These are phyloP conservation scores for Infundibulicybe gibba DNA, from an alignment of 768 basidiomycete genomes.

Conservation along the genomic window DNA sequence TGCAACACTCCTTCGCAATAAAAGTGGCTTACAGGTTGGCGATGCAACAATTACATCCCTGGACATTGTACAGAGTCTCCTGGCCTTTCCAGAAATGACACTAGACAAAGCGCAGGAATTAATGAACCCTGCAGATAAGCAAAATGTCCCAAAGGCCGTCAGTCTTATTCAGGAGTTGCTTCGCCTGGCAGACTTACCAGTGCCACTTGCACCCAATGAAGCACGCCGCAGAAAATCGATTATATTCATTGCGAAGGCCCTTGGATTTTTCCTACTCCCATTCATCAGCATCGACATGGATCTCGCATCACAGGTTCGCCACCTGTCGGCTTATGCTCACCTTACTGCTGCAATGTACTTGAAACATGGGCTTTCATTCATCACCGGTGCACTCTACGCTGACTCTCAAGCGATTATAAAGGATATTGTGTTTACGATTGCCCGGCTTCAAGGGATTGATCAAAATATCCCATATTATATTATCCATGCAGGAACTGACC, in stretches of 20 bases:
- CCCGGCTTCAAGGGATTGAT: conserved; percentile 12
- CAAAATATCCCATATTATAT: conserved; percentile 2
- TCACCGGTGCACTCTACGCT: conserved; percentile 15
- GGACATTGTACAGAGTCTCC: conserved; percentile 1
- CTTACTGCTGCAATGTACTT: conserved; percentile 11
- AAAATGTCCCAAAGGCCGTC: conserved; percentile 19
- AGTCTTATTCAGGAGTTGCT: conserved; percentile 8
- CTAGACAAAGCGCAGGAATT: conserved; percentile 3
- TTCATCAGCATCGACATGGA: conserved; percentile 9
- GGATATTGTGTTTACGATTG: conserved; percentile 3
- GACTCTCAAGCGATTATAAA: conserved; percentile 17
- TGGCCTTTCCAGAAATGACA: not conserved
- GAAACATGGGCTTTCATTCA: conserved; percentile 7
- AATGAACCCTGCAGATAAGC: conserved; percentile 13
- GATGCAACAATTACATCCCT: conserved; percentile 1
- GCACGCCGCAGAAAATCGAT: not conserved
- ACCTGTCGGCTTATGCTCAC: conserved; percentile 10
- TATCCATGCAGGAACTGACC: conserved; percentile 12
- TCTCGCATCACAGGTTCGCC: conserved; percentile 11
- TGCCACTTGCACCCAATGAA: not conserved
- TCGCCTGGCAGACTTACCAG: not conserved
- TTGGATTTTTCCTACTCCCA: conserved; percentile 9
- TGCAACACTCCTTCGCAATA: conserved; percentile 4
- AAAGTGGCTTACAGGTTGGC: not conserved
- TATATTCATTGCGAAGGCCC: not conserved